Evolutionary conservation across 805 yeast genomes (phyloP).

Genomic region (Wickerhamiella parazyma): DNA sequence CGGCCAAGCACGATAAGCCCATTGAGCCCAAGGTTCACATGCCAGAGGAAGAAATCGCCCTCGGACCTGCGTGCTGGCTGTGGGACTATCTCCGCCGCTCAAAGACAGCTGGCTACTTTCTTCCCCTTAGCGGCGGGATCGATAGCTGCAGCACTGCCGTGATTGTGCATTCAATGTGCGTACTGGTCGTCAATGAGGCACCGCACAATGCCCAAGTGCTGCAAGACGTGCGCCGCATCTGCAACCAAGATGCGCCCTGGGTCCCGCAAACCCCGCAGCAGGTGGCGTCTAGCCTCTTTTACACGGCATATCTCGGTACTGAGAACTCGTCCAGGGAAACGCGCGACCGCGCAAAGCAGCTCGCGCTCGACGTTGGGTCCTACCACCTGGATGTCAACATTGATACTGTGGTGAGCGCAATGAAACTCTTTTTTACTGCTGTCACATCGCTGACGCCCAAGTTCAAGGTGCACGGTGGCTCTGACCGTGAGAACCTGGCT

Average conservation of each 20-base stretch:
- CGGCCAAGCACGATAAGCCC: background rate
- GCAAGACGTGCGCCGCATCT: conserved; percentile 55
- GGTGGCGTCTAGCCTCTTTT: conserved; percentile 62
- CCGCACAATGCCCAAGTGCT: conserved; percentile 68
- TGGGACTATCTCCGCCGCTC: conserved; percentile 97
- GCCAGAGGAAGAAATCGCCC: conserved; percentile 93
- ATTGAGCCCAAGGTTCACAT: conserved; percentile 35
- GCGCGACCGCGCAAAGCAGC: conserved; percentile 60
- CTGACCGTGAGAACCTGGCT: conserved; percentile 82
- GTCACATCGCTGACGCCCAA: conserved; percentile 85
- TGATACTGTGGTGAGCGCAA: conserved; percentile 68
- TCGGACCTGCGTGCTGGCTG: conserved; percentile 98
- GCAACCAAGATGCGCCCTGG: conserved; percentile 44
- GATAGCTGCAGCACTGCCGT: conserved; percentile 97
- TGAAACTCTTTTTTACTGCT: conserved; percentile 62
- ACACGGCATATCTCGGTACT: conserved; percentile 93
- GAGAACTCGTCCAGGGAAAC: conserved; percentile 84
- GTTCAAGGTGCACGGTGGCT: conserved; percentile 87
- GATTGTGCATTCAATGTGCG: conserved; percentile 88
- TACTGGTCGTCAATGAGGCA: conserved; percentile 57
- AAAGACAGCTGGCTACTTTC: conserved; percentile 76
- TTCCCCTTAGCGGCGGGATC: conserved; percentile 94
- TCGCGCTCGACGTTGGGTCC: conserved; percentile 67
- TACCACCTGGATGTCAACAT: conserved; percentile 86
- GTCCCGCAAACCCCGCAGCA: conserved; percentile 63